Evolutionary conservation across 495 filamentous ascomycete species (phyloP).

Genomic region (Podospora fimiseda): DNA sequence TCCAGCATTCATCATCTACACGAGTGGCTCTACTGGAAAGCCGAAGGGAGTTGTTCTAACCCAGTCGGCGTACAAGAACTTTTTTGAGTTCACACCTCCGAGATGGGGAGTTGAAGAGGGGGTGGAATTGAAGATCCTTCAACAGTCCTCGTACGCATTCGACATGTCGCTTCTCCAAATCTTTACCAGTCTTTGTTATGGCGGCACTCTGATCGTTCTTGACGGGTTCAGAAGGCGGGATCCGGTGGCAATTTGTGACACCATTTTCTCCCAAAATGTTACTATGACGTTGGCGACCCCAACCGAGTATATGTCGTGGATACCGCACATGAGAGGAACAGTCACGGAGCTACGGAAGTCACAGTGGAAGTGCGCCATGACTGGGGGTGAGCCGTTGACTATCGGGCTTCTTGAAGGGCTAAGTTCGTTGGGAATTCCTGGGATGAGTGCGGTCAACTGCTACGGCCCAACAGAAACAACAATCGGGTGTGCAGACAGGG

Average conservation of each 20-base stretch:
- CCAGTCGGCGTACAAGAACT: too few relatives aligned
- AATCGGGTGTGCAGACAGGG: too few relatives aligned
- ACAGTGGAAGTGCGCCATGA: background rate
- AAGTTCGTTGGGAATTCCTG: too few relatives aligned
- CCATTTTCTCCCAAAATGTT: background rate
- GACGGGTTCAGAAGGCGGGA: background rate
- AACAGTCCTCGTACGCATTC: background rate
- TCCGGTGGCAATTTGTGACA: background rate
- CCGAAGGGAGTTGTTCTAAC: too few relatives aligned
- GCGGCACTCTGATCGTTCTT: background rate
- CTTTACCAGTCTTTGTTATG: background rate
- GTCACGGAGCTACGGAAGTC: background rate
- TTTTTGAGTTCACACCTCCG: too few relatives aligned
- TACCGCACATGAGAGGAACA: background rate
- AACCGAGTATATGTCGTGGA: background rate
- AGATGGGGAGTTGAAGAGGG: too few relatives aligned
- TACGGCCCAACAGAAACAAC: too few relatives aligned
- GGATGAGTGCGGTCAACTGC: too few relatives aligned
- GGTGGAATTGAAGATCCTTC: too few relatives aligned
- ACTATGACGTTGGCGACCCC: background rate
- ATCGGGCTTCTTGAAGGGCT: background rate
- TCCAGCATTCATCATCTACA: too few relatives aligned
- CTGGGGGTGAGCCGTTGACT: background rate
- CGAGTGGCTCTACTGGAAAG: too few relatives aligned
- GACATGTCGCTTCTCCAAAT: background rate